Evolutionary conservation across 2,329 filamentous ascomycete species (phyloP).

Genomic region (Dryadomyces quercivorus): DNA sequence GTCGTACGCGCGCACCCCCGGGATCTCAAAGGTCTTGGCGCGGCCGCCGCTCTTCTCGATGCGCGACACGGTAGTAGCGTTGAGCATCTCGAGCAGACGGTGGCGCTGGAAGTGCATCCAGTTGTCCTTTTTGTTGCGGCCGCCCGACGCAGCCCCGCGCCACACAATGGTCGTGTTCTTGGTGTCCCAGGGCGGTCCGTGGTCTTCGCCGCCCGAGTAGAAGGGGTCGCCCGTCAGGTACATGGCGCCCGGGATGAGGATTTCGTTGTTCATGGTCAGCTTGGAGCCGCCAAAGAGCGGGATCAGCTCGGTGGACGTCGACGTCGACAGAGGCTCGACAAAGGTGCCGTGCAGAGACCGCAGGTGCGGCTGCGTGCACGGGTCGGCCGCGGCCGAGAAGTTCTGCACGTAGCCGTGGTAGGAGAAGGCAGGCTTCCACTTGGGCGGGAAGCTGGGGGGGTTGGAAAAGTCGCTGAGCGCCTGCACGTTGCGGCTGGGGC

Average conservation of each 20-base stretch:
- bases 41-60: slow-evolving; percentile 29
- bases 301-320: slow-evolving; percentile 36
- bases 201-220: slow-evolving; percentile 43
- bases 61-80: slow-evolving; percentile 41
- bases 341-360: slow-evolving; percentile 39
- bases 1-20: slow-evolving; percentile 28
- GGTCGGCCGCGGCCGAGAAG: slow-evolving; percentile 40
- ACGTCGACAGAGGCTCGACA: slow-evolving; percentile 34
- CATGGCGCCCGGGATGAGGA: slow-evolving; percentile 49
- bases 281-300: slow-evolving; percentile 50
- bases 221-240: slow-evolving; percentile 46
- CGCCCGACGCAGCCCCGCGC: slow-evolving; percentile 55
- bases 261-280: slow-evolving; percentile 46
- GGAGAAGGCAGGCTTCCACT: slow-evolving; percentile 17
- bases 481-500: slow-evolving; percentile 29
- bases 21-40: slow-evolving; percentile 37
- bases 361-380: slow-evolving; percentile 40
- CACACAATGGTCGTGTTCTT: slow-evolving; percentile 47
- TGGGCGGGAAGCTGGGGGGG: slow-evolving; percentile 10
- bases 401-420: slow-evolving; percentile 39
- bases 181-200: slow-evolving; percentile 43
- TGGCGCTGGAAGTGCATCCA: slow-evolving; percentile 63
- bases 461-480: slow-evolving; percentile 23
- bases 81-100: slow-evolving; percentile 57
- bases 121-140: slow-evolving; percentile 36